Evolutionary conservation across 192 early-diverging fungal species (phyloP).

Genomic region (Thoreauomyces humboldtii): DNA sequence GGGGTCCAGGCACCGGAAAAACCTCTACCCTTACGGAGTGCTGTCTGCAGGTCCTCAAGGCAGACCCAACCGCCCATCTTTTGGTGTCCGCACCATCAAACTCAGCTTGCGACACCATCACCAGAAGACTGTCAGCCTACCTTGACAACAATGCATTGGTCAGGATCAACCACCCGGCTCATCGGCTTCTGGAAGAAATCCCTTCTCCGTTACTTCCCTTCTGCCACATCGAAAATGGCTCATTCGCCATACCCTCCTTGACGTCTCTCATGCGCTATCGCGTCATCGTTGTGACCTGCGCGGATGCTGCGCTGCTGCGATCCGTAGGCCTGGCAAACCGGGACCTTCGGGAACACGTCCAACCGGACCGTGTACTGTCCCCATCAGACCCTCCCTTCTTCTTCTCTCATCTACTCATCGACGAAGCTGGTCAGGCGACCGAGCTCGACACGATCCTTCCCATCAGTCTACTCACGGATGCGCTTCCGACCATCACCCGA

Average conservation of each 20-base stretch:
- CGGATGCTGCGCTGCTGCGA: slow-evolving; percentile 43
- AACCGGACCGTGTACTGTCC: not conserved
- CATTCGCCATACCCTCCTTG: too few species aligned
- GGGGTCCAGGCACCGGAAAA: slow-evolving; percentile 52
- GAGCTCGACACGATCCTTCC: slow-evolving; percentile 53
- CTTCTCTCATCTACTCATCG: slow-evolving; percentile 52
- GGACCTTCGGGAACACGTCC: not conserved
- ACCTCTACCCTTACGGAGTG: slow-evolving; percentile 53
- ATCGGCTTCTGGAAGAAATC: slow-evolving; percentile 42
- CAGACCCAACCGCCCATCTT: slow-evolving; percentile 38
- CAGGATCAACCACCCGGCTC: slow-evolving; percentile 42
- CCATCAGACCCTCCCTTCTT: not conserved
- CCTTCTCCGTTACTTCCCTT: too few species aligned
- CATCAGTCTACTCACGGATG: slow-evolving; percentile 31
- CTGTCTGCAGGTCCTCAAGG: slow-evolving; percentile 42
- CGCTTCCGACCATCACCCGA: not conserved
- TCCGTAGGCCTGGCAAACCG: not conserved
- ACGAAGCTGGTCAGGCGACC: slow-evolving; percentile 58
- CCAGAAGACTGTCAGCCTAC: slow-evolving; percentile 40
- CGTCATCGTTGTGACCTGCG: slow-evolving; percentile 55
- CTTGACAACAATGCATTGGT: slow-evolving; percentile 38
- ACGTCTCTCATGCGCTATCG: slow-evolving; percentile 30
- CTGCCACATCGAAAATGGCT: too few species aligned
- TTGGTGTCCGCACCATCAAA: slow-evolving; percentile 55
- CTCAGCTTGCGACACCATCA: slow-evolving; percentile 54